Evolutionary conservation across 768 basidiomycete genomes (phyloP).

Genomic region (Mycena olivaceomarginata): DNA sequence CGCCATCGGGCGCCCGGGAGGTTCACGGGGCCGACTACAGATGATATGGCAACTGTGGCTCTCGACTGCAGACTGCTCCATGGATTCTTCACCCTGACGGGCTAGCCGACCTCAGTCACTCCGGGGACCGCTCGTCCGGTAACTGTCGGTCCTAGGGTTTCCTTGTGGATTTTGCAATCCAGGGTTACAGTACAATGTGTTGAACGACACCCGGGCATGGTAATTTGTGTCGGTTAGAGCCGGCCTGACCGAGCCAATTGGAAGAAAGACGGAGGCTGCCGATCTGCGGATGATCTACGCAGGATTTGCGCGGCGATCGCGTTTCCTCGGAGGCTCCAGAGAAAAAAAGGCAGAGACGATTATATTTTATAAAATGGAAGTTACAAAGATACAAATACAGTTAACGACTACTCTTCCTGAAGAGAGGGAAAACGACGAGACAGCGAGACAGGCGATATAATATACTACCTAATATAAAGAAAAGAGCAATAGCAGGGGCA

Average conservation of each 20-base stretch:
- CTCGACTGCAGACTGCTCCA: background rate
- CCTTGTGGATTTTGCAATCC: background rate
- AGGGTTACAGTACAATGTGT: background rate
- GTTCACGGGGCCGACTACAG: background rate
- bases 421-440: slow-evolving; percentile 31
- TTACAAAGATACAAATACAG: slow-evolving; percentile 39
- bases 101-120: no score
- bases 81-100: no score
- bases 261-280: background rate
- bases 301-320: background rate
- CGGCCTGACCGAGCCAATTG: background rate
- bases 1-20: no score
- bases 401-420: slow-evolving; percentile 37
- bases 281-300: background rate
- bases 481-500: slow-evolving; percentile 8
- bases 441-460: slow-evolving; percentile 31
- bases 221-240: background rate
- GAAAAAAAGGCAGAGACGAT: background rate
- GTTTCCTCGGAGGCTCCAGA: no score
- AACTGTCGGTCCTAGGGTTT: background rate
- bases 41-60: background rate
- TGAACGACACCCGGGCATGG: background rate
- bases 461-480: slow-evolving; percentile 36
- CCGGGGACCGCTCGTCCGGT: no score
- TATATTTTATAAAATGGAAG: slow-evolving; percentile 12